Evolutionary conservation across 148 eudicot genomes (phyloP), one percentile per base, ranked within the genome.

Genomic region (Mesembryanthemum crystallinum): DNA sequence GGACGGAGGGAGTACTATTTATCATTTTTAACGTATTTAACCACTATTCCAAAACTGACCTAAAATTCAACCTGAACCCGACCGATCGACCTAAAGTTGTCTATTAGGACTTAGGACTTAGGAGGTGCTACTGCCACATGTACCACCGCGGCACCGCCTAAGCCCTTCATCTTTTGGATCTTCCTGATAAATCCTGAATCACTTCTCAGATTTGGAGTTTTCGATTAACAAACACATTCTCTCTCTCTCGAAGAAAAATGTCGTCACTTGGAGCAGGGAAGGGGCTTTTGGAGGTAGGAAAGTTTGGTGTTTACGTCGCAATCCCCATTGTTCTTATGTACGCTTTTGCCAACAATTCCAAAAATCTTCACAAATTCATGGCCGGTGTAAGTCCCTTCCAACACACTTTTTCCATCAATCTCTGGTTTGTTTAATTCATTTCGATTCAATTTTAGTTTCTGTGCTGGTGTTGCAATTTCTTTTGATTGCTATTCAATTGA

Each of bases 271-370:
- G 96, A 29, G 86, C 91, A 23, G 89, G 90, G 9, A 94, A 94
- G 73, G 96, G 96, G 3, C 62, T 92, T 0, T 71, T 94, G 79
- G 98, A 94, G 86, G 89, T 92, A 5, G 98, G 82, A 0, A 92
- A 94, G 51, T 94, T 94, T 51, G 97, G 90, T 0, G 81, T 89
- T 8, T 94, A 94, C 79, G 98, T 94, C 18, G 30, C 87, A 0
- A 86, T 92, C 43, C 98, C 97, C 4, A 86, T 92, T 32, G 94
- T 89, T 69, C 81, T 90, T 24, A 90, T 94, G 97, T 94, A 89
- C 33, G 78, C 89, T 77, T 92, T 88, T 82, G 97, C 97, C 75
- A 90, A 87, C 86, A 88, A 94, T 73, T 76, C 87, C 63, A 80
- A 88, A 25, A 94, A 92, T 85, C 87, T 94, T 27, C 84, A 88